phyloP scores from a whole-genome alignment of 768 basidiomycete species.

The Mycena pura region DNA sequence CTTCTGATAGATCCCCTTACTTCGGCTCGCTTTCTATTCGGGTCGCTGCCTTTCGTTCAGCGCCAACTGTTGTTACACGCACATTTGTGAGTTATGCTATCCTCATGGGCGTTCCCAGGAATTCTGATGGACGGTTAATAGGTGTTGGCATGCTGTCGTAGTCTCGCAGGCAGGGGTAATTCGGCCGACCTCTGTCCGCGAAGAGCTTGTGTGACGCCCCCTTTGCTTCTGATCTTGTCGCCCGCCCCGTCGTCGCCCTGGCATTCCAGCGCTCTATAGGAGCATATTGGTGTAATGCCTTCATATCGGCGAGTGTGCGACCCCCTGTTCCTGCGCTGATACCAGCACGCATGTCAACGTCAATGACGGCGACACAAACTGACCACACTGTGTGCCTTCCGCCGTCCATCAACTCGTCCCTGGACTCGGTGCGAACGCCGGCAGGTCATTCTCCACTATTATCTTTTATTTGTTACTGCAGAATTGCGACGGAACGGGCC shows the following conservation, averaged over 20 bases:
- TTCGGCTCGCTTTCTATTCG: no score
- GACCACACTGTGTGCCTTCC: no score
- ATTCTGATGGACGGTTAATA: slow-evolving; percentile 3
- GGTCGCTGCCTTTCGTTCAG: no score
- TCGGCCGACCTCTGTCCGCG: slow-evolving; percentile 20
- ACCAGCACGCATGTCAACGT: not conserved
- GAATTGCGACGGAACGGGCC: no score
- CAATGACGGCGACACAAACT: not conserved
- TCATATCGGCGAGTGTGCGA: slow-evolving; percentile 1
- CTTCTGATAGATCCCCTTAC: no score
- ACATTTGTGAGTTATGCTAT: slow-evolving; percentile 1
- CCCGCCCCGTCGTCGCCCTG: no score
- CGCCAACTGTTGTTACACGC: not conserved
- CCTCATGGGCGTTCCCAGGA: not conserved
- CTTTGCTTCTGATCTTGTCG: not conserved
- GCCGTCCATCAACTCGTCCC: no score
- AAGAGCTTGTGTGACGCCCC: slow-evolving; percentile 1
- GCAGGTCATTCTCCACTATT: no score
- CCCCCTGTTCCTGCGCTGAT: not conserved
- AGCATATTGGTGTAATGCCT: no score
- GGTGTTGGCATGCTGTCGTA: slow-evolving; percentile 13
- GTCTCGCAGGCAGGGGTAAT: slow-evolving; percentile 15
- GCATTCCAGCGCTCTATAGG: no score
- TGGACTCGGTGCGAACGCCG: no score
- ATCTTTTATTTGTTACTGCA: no score